Base-by-base conservation (phyloP, 352 stramenopile genomes). In the Globisporangium camurandrum region DNA sequence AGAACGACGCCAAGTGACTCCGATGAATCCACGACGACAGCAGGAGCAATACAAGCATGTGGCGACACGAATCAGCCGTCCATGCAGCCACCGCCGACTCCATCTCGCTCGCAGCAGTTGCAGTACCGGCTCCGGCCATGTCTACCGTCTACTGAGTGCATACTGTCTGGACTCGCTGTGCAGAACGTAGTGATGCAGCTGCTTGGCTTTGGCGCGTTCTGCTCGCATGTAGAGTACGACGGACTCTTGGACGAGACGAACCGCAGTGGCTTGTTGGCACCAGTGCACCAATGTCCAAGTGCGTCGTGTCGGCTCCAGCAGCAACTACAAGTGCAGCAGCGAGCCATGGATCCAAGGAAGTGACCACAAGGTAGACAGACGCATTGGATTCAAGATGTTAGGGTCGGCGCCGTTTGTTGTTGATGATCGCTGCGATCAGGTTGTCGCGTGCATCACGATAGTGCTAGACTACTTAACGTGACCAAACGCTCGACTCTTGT, bases 201-300 rank as follows among this genome's bases (percentile, higher is more conserved):
- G 26, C 53, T 75, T 14, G 47, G 31, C 20, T 70, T 69, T 26
- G 71, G 68, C 14, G 33, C 54, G 1, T 56, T 70, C 31, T 68
- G 57, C 33, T 76, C 71, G 3, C 61, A 61, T 2, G 49, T 84
- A 22, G 66, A 75, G 39, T 84, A 76, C 64, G 62, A 72, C 38
- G 65, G 66, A 16, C 61, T 74, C 16, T 46, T 62, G 11, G 71
- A 84, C 23, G 64, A 69, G 40, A 56, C 78, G n/a, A 58, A 71
- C n/a, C 66, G 69, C 17, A 69, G 59, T 26, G 69, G 68, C 8
- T 64, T 71, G 17, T 23, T 75, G 20, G 46, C 65, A 3, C 69
- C 66, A 9, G 66, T 79, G 10, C 60, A 62, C 36, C 63, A 71
- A 16, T 79, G 69, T 54, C 49, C 65, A 19, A 75, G 60, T 27